Conservation (phyloP, 2,329 filamentous ascomycete genomes). For the Hymenoscyphus infarciens region DNA sequence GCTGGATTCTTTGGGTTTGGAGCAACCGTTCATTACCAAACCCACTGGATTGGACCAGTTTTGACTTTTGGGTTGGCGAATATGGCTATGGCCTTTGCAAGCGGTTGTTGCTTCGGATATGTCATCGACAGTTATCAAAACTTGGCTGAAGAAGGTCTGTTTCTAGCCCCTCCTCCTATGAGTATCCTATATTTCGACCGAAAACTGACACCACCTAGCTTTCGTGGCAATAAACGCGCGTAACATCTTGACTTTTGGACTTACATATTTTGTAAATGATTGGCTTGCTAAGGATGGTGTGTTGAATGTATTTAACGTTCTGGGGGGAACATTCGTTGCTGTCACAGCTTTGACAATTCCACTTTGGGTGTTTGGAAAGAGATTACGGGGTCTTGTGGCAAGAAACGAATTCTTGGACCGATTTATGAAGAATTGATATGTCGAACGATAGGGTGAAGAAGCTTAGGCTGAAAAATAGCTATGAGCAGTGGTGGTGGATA, state of each 20-base stretch:
- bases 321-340: conserved; percentile 33
- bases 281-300: conserved; percentile 39
- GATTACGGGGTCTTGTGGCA: conserved; percentile 21
- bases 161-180: neutral
- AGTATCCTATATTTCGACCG: neutral
- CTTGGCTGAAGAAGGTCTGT: conserved; percentile 23
- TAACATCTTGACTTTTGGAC: conserved; percentile 43
- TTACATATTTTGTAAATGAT: conserved; percentile 42
- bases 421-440: conserved; percentile 22
- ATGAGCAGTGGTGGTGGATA: no score
- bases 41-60: conserved; percentile 25
- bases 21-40: conserved; percentile 20
- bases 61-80: conserved; percentile 25
- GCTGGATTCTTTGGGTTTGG: conserved; percentile 28
- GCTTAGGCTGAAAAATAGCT: neutral
- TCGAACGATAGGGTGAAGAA: neutral
- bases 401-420: conserved; percentile 17
- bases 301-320: conserved; percentile 38
- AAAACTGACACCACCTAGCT: conserved; percentile 14
- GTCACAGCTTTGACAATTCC: conserved; percentile 25
- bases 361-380: conserved; percentile 26
- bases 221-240: conserved; percentile 26
- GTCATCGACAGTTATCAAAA: conserved; percentile 26
- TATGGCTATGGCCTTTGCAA: conserved; percentile 24
- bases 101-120: conserved; percentile 24